phyloP scores from a whole-genome alignment of 352 stramenopile species.

The Phytophthora nicotianae region DNA sequence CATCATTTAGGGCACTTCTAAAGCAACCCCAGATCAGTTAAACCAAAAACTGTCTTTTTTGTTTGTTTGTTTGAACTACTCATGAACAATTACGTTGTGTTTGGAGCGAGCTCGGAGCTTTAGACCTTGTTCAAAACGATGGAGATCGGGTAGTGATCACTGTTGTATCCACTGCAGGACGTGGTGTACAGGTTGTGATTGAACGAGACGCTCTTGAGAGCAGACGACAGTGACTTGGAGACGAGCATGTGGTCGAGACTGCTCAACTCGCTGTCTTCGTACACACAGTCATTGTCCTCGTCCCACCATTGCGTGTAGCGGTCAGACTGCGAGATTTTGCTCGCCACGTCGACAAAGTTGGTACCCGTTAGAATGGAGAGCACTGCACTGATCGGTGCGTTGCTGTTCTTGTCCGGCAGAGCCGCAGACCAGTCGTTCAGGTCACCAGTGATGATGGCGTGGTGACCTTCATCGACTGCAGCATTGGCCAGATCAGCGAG shows the following conservation, averaged over 20 bases:
- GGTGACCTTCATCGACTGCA: slow-evolving; percentile 46
- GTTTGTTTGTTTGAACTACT: neutral
- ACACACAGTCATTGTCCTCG: slow-evolving; percentile 67
- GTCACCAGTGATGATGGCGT: slow-evolving; percentile 71
- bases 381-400: slow-evolving; percentile 59
- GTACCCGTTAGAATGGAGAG: slow-evolving; percentile 51
- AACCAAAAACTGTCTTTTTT: neutral
- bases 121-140: slow-evolving; percentile 31
- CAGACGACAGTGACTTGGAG: slow-evolving; percentile 49
- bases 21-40: neutral
- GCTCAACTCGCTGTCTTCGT: slow-evolving; percentile 49
- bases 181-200: slow-evolving; percentile 57
- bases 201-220: slow-evolving; percentile 50
- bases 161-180: slow-evolving; percentile 62
- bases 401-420: slow-evolving; percentile 65
- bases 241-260: slow-evolving; percentile 70
- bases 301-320: slow-evolving; percentile 72
- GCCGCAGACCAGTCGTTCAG: slow-evolving; percentile 68
- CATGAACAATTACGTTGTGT: neutral
- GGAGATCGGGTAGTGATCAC: slow-evolving; percentile 61
- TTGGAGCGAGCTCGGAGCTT: neutral
- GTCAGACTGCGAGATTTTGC: slow-evolving; percentile 40
- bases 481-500: slow-evolving; percentile 47
- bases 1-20: slow-evolving; percentile 14
- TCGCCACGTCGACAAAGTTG: slow-evolving; percentile 54